Percentiles rank a stretch among this genome's conserved stretches.
Evolutionary conservation across 78 protist genomes (phyloP).

Genomic region (Dictyostelium purpureum): DNA sequence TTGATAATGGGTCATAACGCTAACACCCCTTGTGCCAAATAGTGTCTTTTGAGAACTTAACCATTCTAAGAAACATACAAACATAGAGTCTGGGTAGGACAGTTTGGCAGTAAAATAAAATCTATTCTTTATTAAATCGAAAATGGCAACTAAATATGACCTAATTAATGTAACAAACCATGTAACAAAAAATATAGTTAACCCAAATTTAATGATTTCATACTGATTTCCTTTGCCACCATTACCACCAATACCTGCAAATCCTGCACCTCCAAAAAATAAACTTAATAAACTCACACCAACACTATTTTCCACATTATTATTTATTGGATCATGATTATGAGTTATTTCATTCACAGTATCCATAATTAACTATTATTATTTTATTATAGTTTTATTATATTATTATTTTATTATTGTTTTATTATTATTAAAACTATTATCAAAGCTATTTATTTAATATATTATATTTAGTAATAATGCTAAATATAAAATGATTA

Average conservation of each 20-base stretch:
- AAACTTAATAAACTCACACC: background rate
- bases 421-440: too few species aligned
- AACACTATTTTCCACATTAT: background rate
- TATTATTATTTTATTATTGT: too few species aligned
- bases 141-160: background rate
- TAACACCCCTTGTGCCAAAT: conserved; percentile 20
- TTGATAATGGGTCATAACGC: conserved; percentile 27
- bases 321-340: background rate
- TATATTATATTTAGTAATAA: too few species aligned
- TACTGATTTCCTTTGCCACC: background rate
- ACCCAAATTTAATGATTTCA: conserved; percentile 25
- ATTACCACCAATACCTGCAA: background rate
- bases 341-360: background rate
- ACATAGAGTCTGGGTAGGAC: conserved; percentile 56
- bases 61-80: conserved; percentile 53
- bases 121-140: conserved; percentile 30
- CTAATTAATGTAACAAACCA: conserved; percentile 2
- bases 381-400: background rate
- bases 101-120: conserved; percentile 40
- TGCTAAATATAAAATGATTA: too few species aligned
- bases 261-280: background rate
- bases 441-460: too few species aligned
- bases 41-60: background rate
- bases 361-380: background rate
- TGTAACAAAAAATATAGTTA: background rate